Percentiles rank a stretch among this genome's conserved stretches.
Conservation (phyloP, 1,284 basidiomycete genomes). For the Waitea zeae region DNA sequence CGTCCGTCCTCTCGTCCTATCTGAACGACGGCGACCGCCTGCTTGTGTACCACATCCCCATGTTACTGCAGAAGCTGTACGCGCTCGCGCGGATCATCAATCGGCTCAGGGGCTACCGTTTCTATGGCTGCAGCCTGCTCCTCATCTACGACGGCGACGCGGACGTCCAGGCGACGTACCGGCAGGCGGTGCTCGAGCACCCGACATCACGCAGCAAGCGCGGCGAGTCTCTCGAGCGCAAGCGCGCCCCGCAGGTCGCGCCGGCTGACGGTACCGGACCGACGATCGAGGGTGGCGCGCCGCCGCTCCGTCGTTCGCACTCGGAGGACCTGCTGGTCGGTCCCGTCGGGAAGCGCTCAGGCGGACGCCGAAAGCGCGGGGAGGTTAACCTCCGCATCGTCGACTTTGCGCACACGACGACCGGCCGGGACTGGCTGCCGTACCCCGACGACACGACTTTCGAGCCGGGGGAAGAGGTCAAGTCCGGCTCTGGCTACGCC, state of each 20-base stretch:
- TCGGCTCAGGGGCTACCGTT: conserved; percentile 82
- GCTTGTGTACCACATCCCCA: conserved; percentile 84
- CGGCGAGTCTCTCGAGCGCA: conserved; percentile 51
- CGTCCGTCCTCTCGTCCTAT: conserved; percentile 68
- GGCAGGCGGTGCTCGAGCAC: conserved; percentile 40
- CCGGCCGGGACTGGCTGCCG: conserved; percentile 79
- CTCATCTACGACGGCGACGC: conserved; percentile 96
- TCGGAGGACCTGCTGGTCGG: conserved; percentile 60
- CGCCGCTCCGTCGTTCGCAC: conserved; percentile 46
- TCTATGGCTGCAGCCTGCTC: conserved; percentile 94
- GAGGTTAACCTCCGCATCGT: conserved; percentile 94
- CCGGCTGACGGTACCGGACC: no score
- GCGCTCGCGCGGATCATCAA: conserved; percentile 85
- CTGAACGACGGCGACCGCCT: conserved; percentile 73
- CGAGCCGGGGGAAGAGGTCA: conserved; percentile 24
- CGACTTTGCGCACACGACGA: conserved; percentile 98
- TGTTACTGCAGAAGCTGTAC: conserved; percentile 83
- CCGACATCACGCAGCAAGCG: conserved; percentile 58
- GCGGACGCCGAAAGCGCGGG: conserved; percentile 56
- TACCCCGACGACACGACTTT: conserved; percentile 23
- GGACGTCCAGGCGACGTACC: conserved; percentile 67
- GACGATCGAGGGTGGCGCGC: conserved; percentile 6
- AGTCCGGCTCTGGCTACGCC: conserved; percentile 62
- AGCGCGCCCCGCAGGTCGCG: background rate
- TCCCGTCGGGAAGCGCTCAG: conserved; percentile 39